These are phyloP conservation scores for Pythium aristosporum DNA, from an alignment of 352 stramenopile species.

Conservation along the genomic window DNA sequence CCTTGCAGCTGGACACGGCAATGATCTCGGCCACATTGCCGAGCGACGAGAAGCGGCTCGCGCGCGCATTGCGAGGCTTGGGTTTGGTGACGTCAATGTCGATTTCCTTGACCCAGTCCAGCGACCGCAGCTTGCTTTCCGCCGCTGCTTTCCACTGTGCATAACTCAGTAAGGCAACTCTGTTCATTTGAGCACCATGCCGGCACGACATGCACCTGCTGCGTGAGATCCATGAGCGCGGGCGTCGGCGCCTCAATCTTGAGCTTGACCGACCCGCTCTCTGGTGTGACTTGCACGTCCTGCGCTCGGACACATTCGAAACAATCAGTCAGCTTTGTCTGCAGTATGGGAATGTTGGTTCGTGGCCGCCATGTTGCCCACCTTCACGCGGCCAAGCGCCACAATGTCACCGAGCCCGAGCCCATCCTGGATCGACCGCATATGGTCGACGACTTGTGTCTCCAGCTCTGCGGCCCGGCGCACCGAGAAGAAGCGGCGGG, in stretches of 20 bases:
- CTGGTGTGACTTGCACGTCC: slow-evolving; percentile 51
- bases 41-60: slow-evolving; percentile 71
- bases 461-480: slow-evolving; percentile 69
- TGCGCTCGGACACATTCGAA: slow-evolving; percentile 21
- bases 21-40: slow-evolving; percentile 88
- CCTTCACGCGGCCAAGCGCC: slow-evolving; percentile 77
- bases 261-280: slow-evolving; percentile 55
- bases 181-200: background rate
- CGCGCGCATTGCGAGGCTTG: slow-evolving; percentile 64
- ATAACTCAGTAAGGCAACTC: background rate
- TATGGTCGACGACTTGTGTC: slow-evolving; percentile 70
- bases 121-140: slow-evolving; percentile 37
- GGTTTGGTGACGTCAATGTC: slow-evolving; percentile 64
- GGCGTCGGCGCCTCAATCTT: slow-evolving; percentile 73
- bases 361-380: slow-evolving; percentile 16
- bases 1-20: slow-evolving; percentile 93
- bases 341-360: background rate
- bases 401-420: slow-evolving; percentile 76
- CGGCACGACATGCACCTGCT: slow-evolving; percentile 37
- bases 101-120: slow-evolving; percentile 77
- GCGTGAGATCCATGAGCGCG: slow-evolving; percentile 62
- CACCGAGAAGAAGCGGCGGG: slow-evolving; percentile 46
- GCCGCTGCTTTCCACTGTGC: slow-evolving; percentile 70
- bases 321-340: background rate
- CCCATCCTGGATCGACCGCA: slow-evolving; percentile 68